A percentile compares a stretch with the other conserved stretches of the same genome.
These are phyloP conservation scores for Daphne laureola DNA, from an alignment of 441 rosid genomes.

Conservation along the genomic window DNA sequence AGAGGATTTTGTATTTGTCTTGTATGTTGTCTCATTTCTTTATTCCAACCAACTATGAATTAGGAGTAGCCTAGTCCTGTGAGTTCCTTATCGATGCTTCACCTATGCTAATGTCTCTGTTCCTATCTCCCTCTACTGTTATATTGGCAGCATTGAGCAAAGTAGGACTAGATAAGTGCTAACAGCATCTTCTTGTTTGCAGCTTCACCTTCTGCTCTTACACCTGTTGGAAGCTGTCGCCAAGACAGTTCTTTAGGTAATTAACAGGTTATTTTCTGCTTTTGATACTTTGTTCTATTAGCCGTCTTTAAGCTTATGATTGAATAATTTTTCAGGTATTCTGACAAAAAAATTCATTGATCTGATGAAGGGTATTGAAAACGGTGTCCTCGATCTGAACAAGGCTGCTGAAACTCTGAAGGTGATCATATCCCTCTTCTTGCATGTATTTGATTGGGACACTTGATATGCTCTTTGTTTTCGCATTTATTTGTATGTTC, in stretches of 20 bases:
- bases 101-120: no score
- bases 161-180: not conserved
- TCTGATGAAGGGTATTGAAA: constrained; percentile 72
- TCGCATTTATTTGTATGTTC: no score
- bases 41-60: not conserved
- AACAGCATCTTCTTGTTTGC: constrained; percentile 22
- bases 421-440: constrained; percentile 29
- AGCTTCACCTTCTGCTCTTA: constrained; percentile 65
- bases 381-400: constrained; percentile 81
- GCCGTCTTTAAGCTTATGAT: constrained; percentile 1
- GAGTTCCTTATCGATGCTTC: no score
- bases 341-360: constrained; percentile 82
- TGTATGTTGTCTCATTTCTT: not conserved
- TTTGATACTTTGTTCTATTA: constrained; percentile 5
- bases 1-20: constrained; percentile 13
- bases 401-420: constrained; percentile 84
- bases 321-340: constrained; percentile 44
- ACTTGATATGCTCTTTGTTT: constrained; percentile 1
- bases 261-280: constrained; percentile 1
- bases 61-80: no score
- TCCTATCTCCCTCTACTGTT: no score
- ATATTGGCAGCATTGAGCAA: no score
- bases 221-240: constrained; percentile 82
- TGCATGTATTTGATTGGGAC: not conserved
- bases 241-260: constrained; percentile 93